A percentile compares a stretch with the other conserved stretches of the same genome.
phyloP scores from a whole-genome alignment of 257 asterid species.

The Primulina tabacum region DNA sequence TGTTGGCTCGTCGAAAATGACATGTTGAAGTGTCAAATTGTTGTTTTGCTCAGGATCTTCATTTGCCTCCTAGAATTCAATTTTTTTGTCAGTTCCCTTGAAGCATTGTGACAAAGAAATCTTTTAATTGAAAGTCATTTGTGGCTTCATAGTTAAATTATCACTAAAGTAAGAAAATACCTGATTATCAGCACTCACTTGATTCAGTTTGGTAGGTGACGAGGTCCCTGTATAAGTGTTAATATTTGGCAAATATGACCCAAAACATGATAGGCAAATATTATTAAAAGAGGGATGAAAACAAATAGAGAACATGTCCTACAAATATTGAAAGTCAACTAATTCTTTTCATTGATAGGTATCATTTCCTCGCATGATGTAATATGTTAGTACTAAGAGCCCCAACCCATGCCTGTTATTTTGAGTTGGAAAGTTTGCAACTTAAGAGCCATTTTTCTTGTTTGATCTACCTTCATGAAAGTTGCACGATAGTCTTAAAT shows the following conservation, averaged over 20 bases:
- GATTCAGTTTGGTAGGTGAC: background rate
- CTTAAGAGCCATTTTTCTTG: background rate
- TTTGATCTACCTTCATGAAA: slow-evolving; percentile 2
- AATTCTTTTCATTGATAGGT: too few species aligned
- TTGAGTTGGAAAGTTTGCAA: background rate
- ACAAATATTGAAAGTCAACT: background rate
- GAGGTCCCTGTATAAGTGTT: background rate
- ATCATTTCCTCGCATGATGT: background rate
- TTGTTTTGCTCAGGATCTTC: background rate
- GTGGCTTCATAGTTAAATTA: background rate
- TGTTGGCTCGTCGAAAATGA: background rate
- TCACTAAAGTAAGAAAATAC: background rate
- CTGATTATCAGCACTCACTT: background rate
- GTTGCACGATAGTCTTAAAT: background rate
- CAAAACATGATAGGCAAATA: background rate
- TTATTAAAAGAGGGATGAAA: background rate
- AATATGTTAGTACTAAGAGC: background rate
- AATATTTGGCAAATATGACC: background rate
- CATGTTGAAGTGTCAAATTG: too few species aligned
- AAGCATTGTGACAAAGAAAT: background rate
- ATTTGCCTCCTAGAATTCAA: slow-evolving; percentile 7
- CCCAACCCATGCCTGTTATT: background rate
- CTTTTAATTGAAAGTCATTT: too few species aligned
- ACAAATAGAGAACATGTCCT: background rate
- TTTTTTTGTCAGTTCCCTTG: background rate